Evolutionary conservation across 306 rosid genomes (phyloP).

Genomic region (Cicer chorassanicum): DNA sequence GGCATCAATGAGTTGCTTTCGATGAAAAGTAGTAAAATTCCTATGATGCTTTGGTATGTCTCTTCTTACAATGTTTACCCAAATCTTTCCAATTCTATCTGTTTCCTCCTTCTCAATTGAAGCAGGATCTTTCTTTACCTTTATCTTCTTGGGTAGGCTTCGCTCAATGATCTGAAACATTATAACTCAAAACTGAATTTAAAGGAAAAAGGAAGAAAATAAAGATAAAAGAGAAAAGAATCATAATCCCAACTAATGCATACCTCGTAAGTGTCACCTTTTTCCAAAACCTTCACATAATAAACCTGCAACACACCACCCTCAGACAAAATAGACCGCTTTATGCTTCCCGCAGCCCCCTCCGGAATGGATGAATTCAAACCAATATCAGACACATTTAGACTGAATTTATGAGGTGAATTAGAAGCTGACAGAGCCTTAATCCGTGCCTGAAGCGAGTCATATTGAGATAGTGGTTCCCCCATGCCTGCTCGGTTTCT

Average conservation of each 20-base stretch:
- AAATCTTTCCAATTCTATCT: slow-evolving; percentile 81
- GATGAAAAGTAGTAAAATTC: slow-evolving; percentile 70
- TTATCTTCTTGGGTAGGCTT: slow-evolving; percentile 89
- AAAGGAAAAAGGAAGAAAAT: neutral
- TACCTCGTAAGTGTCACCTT: slow-evolving; percentile 99
- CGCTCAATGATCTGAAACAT: slow-evolving; percentile 87
- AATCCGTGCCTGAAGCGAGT: slow-evolving; percentile 85
- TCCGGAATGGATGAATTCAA: slow-evolving; percentile 86
- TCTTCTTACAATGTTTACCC: slow-evolving; percentile 89
- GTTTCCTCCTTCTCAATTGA: slow-evolving; percentile 85
- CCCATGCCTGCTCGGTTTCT: slow-evolving; percentile 83
- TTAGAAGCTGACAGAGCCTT: slow-evolving; percentile 67
- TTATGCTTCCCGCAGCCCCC: slow-evolving; percentile 96
- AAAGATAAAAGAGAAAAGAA: neutral
- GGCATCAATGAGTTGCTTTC: slow-evolving; percentile 90
- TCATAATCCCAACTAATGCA: slow-evolving; percentile 21
- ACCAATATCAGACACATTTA: slow-evolving; percentile 72
- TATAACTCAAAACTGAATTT: slow-evolving; percentile 37
- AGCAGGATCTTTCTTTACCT: slow-evolving; percentile 77
- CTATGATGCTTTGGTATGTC: slow-evolving; percentile 91
- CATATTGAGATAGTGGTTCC: slow-evolving; percentile 70
- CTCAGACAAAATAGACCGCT: slow-evolving; percentile 87
- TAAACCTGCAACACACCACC: slow-evolving; percentile 92
- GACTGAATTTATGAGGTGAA: slow-evolving; percentile 70
- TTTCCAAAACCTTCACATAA: slow-evolving; percentile 97